Base-by-base conservation (phyloP, 352 stramenopile species). In the Globisporangium carolinianum region DNA sequence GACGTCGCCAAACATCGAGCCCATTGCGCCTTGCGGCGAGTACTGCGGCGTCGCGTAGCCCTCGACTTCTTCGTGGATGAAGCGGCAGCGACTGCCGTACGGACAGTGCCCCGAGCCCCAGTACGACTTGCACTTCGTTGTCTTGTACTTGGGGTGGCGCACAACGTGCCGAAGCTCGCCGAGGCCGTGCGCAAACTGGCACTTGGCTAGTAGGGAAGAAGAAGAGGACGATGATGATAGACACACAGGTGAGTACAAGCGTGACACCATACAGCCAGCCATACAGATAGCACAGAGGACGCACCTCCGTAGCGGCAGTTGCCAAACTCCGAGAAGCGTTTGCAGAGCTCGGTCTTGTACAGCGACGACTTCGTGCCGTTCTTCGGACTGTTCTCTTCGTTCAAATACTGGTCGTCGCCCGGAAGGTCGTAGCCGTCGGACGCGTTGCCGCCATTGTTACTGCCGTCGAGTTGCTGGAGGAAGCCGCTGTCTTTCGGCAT, bases 71-170 rank as follows among this genome's bases (percentile, higher is more conserved):
- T 94, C 82, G 64, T 96, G 86, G 56, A 96, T 95, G 61, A 95
- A 96, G 53, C 86, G 77, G 64, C 86, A 96, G 62, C 86, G 83
- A 45, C 69, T 85, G 47, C 86, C 86, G 69, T 96, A 96, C 12
- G 76, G 84, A 57, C 86, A 96, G 66, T 91, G 79, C 32, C 86
- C 86, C 14, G 86, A 94, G n/a, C 83, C 79, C 76, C 84, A 87
- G 69, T 95, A 96, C 41, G 83, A 91, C 77, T 96, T 95, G 80
- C 85, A 96, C 68, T 93, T 93, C 59, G 83, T 93, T n/a, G 85
- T 94, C 74, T 94, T 94, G 80, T 94, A 92, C 76, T 94, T 94
- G 53, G 85, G 85, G 62, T 94, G 85, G 61, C 85, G 85, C 54
- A 91, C 72, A n/a, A 94, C 83, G 48, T 90, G 80, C 53, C 85